These are phyloP conservation scores for Neurospora sp. DNA, from an alignment of 495 filamentous ascomycete species.

Conservation along the genomic window DNA sequence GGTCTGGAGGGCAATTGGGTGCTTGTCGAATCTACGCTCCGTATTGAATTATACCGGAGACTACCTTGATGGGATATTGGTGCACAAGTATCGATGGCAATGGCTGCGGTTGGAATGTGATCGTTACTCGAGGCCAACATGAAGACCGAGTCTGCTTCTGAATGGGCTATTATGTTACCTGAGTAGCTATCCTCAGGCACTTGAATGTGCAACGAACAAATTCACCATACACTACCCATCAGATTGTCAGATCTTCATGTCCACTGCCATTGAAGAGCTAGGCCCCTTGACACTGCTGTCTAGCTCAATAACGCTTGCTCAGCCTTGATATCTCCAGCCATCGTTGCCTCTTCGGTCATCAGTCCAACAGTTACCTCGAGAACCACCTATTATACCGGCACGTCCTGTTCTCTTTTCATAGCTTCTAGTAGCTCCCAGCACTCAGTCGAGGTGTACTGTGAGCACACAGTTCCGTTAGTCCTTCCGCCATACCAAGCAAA, in stretches of 20 bases:
- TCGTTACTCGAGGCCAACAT: background rate
- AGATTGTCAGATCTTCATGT: background rate
- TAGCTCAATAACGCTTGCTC: background rate
- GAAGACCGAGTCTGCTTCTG: background rate
- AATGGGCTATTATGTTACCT: background rate
- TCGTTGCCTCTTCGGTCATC: background rate
- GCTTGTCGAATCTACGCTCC: background rate
- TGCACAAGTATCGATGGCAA: background rate
- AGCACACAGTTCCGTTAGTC: background rate
- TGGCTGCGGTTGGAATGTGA: background rate
- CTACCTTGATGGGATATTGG: background rate
- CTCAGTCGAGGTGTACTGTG: background rate
- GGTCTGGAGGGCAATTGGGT: background rate
- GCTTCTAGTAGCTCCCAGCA: background rate
- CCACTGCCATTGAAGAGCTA: background rate
- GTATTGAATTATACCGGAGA: background rate
- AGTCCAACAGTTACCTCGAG: background rate
- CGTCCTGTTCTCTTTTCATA: background rate
- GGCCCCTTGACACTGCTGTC: background rate
- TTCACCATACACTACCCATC: background rate
- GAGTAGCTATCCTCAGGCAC: background rate
- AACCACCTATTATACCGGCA: background rate
- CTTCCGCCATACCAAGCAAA: background rate
- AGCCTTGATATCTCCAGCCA: background rate
- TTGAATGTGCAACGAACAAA: background rate